Percentiles rank a stretch among this genome's conserved stretches.
Conservation (phyloP, 2,329 filamentous ascomycete species). For the Clarireedia paspali region DNA sequence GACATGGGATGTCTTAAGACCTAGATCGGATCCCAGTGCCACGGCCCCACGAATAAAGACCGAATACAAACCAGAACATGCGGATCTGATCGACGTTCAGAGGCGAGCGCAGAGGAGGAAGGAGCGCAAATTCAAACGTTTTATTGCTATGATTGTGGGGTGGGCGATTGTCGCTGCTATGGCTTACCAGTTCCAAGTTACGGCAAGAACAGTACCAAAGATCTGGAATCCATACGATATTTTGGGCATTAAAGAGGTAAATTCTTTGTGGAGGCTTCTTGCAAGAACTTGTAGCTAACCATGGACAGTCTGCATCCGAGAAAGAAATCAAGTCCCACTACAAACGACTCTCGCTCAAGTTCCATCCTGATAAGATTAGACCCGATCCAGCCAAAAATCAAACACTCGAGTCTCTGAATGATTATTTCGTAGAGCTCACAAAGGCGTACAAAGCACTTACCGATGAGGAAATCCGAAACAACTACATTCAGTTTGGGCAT, state of each 20-base stretch:
- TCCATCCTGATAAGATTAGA: slow-evolving; percentile 87
- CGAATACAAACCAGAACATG: slow-evolving; percentile 74
- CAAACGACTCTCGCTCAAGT: slow-evolving; percentile 74
- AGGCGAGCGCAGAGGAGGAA: slow-evolving; percentile 82
- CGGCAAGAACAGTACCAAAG: slow-evolving; percentile 62
- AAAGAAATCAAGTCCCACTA: slow-evolving; percentile 90
- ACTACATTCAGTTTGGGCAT: slow-evolving; percentile 92
- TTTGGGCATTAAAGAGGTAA: slow-evolving; percentile 72
- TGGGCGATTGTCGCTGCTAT: slow-evolving; percentile 84
- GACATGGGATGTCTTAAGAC: slow-evolving; percentile 79
- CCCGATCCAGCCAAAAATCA: slow-evolving; percentile 83
- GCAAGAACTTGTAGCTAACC: slow-evolving; percentile 17
- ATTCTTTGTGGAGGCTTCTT: not conserved
- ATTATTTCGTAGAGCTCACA: slow-evolving; percentile 86
- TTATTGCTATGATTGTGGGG: slow-evolving; percentile 64
- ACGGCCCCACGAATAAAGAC: slow-evolving; percentile 77
- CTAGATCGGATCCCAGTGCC: slow-evolving; percentile 67
- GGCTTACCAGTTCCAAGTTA: slow-evolving; percentile 81
- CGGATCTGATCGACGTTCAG: slow-evolving; percentile 72
- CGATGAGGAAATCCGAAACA: slow-evolving; percentile 94
- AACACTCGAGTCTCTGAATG: slow-evolving; percentile 75
- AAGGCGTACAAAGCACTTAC: slow-evolving; percentile 98
- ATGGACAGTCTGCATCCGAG: slow-evolving; percentile 63
- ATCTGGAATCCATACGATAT: slow-evolving; percentile 98
- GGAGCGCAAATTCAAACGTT: slow-evolving; percentile 81